Conservation (phyloP, 2,329 filamentous ascomycete species). For the Basipetospora sp. region DNA sequence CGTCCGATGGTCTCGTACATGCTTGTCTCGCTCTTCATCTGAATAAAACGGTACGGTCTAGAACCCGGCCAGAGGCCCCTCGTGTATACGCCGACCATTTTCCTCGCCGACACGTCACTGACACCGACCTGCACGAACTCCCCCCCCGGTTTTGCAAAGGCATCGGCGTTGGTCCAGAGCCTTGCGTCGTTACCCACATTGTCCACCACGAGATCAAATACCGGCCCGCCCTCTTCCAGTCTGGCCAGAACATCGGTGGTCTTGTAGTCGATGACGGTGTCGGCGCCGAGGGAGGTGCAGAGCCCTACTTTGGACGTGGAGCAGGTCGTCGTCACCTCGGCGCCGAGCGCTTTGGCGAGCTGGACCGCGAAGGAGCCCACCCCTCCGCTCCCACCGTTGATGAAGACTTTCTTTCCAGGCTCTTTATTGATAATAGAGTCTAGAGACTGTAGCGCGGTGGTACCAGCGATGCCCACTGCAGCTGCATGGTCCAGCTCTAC, state of each 20-base stretch:
- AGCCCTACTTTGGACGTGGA: conserved; percentile 21
- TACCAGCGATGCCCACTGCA: not conserved
- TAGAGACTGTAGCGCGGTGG: not conserved
- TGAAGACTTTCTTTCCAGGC: not conserved
- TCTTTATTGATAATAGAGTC: not conserved
- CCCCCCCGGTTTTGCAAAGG: no score
- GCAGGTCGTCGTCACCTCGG: conserved; percentile 21
- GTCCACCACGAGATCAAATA: conserved; percentile 13
- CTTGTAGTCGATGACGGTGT: conserved; percentile 23
- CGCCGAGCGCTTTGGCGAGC: conserved; percentile 19
- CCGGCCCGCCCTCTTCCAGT: conserved; percentile 9
- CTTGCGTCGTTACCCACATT: no score
- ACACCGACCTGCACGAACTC: no score
- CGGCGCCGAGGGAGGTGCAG: conserved; percentile 20
- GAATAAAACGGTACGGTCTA: no score
- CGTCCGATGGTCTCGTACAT: no score
- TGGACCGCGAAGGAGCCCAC: conserved; percentile 24
- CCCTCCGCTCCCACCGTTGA: no score
- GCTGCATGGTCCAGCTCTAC: not conserved
- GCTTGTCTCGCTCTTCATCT: no score
- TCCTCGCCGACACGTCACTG: no score
- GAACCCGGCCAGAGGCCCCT: no score
- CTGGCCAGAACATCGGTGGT: conserved; percentile 8
- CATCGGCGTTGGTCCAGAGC: no score
- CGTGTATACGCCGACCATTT: no score